Evolutionary conservation across 768 basidiomycete species (phyloP), one percentile per base, ranked within the genome.

Genomic region (Mycena olivaceomarginata): DNA sequence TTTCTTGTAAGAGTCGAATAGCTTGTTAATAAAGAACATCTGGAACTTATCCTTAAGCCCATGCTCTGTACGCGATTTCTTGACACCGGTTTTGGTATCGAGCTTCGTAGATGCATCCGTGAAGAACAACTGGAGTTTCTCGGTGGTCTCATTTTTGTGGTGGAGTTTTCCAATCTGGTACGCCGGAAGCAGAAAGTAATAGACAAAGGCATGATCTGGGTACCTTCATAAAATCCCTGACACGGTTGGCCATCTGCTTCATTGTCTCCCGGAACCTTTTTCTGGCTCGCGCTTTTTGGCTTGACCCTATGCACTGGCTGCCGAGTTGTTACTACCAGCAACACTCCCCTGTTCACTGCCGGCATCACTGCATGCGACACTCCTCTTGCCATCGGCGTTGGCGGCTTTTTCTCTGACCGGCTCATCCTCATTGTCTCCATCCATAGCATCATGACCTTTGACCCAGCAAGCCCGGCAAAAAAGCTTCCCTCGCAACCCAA

Each of bases 11-110:
- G 82, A 79, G 2, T 46, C 45, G 25, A 81, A 78, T 0, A 84
- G 31, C 31, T 72, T 53, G 1, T 85, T 81, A 2, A 85, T 9
- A 56, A 85, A 86, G 39, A 67, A 20, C 1, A 77, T 62, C 62
- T 84, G 85, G 65, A 80, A 83, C 0, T 81, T 84, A 60, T 87
- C 87, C 73, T 87, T 86, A 59, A 87, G 70, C 0, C 86, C 86
- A 0, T 79, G 53, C 6, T 81, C 75, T 16, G 85, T 88, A 4
- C 74, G 76, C 16, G 65, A 48, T 16, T 72, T 76, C 48, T 77
- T 74, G 53, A 81, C 60, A 18, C 75, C 78, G 8, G 82, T 82
- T 43, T 81, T 79, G 4, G 70, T 60, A 5, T 77, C 73, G 1
- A 65, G 11, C 13, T 82, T 39, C 0, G 37, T 53, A 31, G 71